phyloP scores from a whole-genome alignment of 352 stramenopile genomes.

The Globisporangium acanthophoron region DNA sequence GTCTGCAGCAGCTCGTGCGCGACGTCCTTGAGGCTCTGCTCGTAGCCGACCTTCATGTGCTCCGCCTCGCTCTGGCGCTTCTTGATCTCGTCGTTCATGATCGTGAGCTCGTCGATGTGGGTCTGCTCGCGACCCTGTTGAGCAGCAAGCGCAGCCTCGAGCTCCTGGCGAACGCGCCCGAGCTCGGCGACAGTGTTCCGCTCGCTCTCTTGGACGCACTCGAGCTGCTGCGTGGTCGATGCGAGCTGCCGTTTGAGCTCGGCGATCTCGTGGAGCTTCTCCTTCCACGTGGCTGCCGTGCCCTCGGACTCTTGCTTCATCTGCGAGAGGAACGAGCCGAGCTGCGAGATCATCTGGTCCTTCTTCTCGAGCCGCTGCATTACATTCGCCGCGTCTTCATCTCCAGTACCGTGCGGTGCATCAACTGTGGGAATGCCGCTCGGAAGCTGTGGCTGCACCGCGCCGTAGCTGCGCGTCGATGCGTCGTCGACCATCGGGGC shows the following conservation, averaged over 20 bases:
- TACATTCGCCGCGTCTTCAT: conserved; percentile 16
- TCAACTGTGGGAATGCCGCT: background rate
- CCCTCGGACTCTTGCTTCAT: conserved; percentile 73
- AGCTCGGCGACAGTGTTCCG: conserved; percentile 28
- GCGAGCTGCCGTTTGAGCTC: conserved; percentile 40
- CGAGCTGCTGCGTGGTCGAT: conserved; percentile 30
- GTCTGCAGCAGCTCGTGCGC: conserved; percentile 25
- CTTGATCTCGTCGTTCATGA: conserved; percentile 59
- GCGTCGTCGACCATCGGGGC: background rate
- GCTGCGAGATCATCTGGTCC: conserved; percentile 55
- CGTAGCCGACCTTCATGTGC: conserved; percentile 31
- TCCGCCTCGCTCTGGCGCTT: conserved; percentile 29
- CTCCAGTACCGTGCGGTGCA: background rate
- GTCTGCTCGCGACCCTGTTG: conserved; percentile 24
- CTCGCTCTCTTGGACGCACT: conserved; percentile 28
- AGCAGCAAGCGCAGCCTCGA: conserved; percentile 26
- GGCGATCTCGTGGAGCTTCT: conserved; percentile 48
- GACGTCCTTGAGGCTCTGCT: conserved; percentile 22
- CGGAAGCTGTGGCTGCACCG: background rate
- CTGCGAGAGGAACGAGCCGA: conserved; percentile 63
- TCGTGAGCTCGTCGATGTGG: conserved; percentile 44
- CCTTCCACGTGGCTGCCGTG: conserved; percentile 47
- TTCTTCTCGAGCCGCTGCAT: conserved; percentile 45
- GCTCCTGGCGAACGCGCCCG: conserved; percentile 23
- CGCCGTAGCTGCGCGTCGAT: background rate